phyloP scores from a whole-genome alignment of 129 eudicot species.

The Escallonia rubra region DNA sequence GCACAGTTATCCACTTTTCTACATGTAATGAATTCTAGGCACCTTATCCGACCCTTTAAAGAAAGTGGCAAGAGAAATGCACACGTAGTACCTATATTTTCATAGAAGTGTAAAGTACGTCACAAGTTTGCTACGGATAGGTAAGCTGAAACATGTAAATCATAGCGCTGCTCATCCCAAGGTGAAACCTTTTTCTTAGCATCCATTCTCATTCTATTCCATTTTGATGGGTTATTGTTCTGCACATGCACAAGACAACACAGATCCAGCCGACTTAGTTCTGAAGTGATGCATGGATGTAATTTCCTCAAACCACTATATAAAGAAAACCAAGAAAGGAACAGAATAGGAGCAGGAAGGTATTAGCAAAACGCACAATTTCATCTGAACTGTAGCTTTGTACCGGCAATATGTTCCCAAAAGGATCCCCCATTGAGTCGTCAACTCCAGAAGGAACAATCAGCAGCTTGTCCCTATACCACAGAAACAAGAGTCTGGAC shows the following conservation, averaged over 20 bases:
- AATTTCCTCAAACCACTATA: neutral
- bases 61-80: neutral
- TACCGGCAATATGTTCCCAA: constrained; percentile 44
- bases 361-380: constrained; percentile 28
- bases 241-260: constrained; percentile 10
- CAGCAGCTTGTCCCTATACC: constrained; percentile 42
- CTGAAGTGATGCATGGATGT: neutral
- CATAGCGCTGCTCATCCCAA: constrained; percentile 63
- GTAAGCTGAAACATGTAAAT: constrained; percentile 52
- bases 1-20: too few species aligned
- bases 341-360: constrained; percentile 9
- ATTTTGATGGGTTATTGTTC: constrained; percentile 42
- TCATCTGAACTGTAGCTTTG: constrained; percentile 39
- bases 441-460: constrained; percentile 56
- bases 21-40: too few species aligned
- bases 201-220: constrained; percentile 40
- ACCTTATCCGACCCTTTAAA: neutral
- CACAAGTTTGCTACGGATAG: constrained; percentile 28
- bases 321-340: neutral
- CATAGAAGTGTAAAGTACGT: neutral
- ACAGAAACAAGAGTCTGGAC: neutral
- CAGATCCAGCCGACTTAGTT: neutral
- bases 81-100: neutral
- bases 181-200: constrained; percentile 55
- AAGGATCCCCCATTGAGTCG: constrained; percentile 56